Base-by-base conservation (phyloP, 2,329 filamentous ascomycete genomes). In the Colletotrichum gloeosporioides region DNA sequence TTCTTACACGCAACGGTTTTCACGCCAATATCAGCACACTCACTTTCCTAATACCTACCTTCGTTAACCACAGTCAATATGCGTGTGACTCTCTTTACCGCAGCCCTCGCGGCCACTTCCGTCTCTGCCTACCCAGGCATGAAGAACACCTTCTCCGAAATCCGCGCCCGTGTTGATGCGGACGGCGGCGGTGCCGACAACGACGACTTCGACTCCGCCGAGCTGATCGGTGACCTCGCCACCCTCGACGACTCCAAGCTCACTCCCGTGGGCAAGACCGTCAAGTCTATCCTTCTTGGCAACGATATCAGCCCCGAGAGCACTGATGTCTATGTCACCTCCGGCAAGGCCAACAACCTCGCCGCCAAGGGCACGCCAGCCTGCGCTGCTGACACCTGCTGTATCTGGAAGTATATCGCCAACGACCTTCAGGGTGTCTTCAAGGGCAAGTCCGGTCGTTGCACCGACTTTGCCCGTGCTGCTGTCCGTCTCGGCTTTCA, bases 401-500 rank as follows among this genome's bases (percentile, higher is more conserved):
- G 87, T 69, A 82, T 88, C 34, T 88, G 86, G 87, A 82, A 85
- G 71, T 84, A 86, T 78, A 84, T 88, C 71, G 82, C 84, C 16
- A 80, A 84, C 61, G 85, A 87, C 22, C 83, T 88, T 75, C 79
- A 82, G 12, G 53, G 73, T 1, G 77, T 81, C 15, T 88, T 87
- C 82, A 77, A 78, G 8, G 85, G 85, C 4, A 70, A 78, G 2
- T 84, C 83, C 1, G 85, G 85, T 2, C 82, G 85, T 3, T 89
- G 87, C 75, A 89, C 85, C 44, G 82, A 82, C 59, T 82, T 82
- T 78, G 88, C 87, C 22, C 85, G 88, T 8, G 84, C 81, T 53
- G 87, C 87, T 6, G 82, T 89, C 34, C 86, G 88, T 4, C 82
- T 88, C 32, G 87, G 87, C 13, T 89, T 89, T 79, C 88, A 89